Evolutionary conservation across 768 basidiomycete genomes (phyloP).

Genomic region (Galerina sulciceps): DNA sequence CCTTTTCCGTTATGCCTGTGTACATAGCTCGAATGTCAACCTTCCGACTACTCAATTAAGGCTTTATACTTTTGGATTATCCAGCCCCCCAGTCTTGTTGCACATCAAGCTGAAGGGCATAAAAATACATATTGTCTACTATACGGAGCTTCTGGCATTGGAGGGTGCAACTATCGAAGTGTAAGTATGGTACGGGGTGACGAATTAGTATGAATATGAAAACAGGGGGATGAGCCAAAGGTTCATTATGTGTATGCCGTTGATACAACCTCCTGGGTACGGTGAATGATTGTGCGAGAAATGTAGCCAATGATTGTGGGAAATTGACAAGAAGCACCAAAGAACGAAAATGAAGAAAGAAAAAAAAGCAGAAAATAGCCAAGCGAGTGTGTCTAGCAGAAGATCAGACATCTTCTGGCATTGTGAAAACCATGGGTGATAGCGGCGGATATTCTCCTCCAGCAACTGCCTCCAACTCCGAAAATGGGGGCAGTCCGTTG

Average conservation of each 20-base stretch:
- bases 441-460: conserved; percentile 73
- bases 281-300: conserved; percentile 28
- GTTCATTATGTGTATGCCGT: conserved; percentile 42
- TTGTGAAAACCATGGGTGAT: conserved; percentile 73
- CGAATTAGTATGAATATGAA: conserved; percentile 29
- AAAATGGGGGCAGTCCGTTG: conserved; percentile 73
- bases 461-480: conserved; percentile 82
- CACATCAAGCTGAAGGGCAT: conserved; percentile 33
- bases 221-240: conserved; percentile 33
- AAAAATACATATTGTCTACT: conserved; percentile 62
- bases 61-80: conserved; percentile 13
- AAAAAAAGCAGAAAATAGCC: conserved; percentile 23
- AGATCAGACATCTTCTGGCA: conserved; percentile 43
- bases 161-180: conserved; percentile 49
- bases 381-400: conserved; percentile 28
- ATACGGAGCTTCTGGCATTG: conserved; percentile 51
- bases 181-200: conserved; percentile 41
- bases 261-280: conserved; percentile 50
- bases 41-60: background rate
- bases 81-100: conserved; percentile 19
- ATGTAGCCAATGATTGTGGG: conserved; percentile 20
- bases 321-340: conserved; percentile 23
- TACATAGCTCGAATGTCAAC: background rate
- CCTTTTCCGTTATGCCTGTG: conserved; percentile 3
- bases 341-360: conserved; percentile 21